Evolutionary conservation across 176 grass and related monocot genomes (phyloP), one percentile per base, ranked within the genome.

Genomic region (Triticum monococcum): DNA sequence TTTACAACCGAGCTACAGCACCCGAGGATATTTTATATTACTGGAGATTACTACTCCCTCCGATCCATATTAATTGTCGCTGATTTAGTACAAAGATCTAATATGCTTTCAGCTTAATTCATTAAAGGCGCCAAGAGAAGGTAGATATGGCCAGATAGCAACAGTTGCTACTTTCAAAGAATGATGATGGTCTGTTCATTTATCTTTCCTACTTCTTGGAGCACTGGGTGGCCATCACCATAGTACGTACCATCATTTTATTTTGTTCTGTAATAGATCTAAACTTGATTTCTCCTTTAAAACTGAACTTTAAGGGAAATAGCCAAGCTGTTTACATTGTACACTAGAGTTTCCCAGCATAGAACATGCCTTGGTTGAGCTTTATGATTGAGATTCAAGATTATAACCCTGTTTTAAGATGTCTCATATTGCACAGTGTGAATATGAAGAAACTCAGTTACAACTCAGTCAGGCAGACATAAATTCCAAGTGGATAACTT

Each of bases 1-100:
- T 81, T 77, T 79, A 77, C 70, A 62, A 38, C 57, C 46, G 5
- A 79, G 72, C 41, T 36, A 28, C 31, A 82, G 43, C 68, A 79
- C 25, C 16, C 11, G 3, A 68, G 67, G 48, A 67, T n/a, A 46
- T 59, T 85, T 59, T 76, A 7, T 57, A 73, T 54, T 67, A 70
- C 16, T 62, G 16, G 75, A 76, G 76, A 75, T 77, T 56, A 40
- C 36, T 41, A 46, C 43, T 46, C 43, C 43, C 43, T 46, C 43
- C 43, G 43, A 46, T 46, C 43, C 43, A 46, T 46, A 46, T 46
- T 46, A 46, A 46, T 46, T 46, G 43, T 4, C 12, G 43, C 43
- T 46, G 43, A 46, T 46, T 46, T 46, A 4, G 43, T 46, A 46
- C 43, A 46, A 66, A 56, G 48, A 52, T 52, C 48, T 52, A 57